Conservation (phyloP, 176 grass and related monocot species). For the Sorghum bicolor region DNA sequence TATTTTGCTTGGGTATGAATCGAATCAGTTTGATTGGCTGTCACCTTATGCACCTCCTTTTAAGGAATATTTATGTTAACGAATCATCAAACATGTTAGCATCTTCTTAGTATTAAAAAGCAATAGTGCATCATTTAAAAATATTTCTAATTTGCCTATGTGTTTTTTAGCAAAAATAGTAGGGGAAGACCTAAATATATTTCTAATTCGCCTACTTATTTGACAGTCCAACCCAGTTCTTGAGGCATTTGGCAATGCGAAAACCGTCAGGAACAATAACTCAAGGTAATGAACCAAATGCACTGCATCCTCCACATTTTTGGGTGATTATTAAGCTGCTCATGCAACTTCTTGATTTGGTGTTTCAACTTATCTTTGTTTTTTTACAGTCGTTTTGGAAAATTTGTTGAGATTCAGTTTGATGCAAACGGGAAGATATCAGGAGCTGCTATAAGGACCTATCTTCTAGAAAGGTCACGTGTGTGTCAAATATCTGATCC, state of each 20-base stretch:
- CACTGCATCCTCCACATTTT: slow-evolving; percentile 17
- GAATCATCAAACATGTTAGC: background rate
- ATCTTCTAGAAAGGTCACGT: slow-evolving; percentile 90
- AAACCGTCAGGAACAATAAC: slow-evolving; percentile 93
- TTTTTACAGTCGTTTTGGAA: slow-evolving; percentile 78
- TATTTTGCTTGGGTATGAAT: background rate
- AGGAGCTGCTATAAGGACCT: slow-evolving; percentile 86
- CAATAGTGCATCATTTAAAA: background rate
- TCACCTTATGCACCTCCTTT: background rate
- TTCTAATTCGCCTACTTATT: slow-evolving; percentile 39
- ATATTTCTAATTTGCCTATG: slow-evolving; percentile 32
- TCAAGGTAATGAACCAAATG: slow-evolving; percentile 60
- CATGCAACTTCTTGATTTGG: background rate
- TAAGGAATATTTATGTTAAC: background rate
- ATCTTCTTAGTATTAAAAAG: slow-evolving; percentile 13
- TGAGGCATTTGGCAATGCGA: slow-evolving; percentile 95
- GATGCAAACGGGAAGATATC: slow-evolving; percentile 69
- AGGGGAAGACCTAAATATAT: background rate
- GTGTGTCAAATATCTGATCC: slow-evolving; percentile 93
- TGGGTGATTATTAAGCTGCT: background rate
- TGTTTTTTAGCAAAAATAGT: background rate
- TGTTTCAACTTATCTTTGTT: slow-evolving; percentile 37
- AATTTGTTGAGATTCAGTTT: slow-evolving; percentile 97
- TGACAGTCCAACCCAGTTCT: slow-evolving; percentile 86
- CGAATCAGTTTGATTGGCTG: background rate